Base-by-base conservation (phyloP, 768 basidiomycete species). In the Hirschioporus abietinus region DNA sequence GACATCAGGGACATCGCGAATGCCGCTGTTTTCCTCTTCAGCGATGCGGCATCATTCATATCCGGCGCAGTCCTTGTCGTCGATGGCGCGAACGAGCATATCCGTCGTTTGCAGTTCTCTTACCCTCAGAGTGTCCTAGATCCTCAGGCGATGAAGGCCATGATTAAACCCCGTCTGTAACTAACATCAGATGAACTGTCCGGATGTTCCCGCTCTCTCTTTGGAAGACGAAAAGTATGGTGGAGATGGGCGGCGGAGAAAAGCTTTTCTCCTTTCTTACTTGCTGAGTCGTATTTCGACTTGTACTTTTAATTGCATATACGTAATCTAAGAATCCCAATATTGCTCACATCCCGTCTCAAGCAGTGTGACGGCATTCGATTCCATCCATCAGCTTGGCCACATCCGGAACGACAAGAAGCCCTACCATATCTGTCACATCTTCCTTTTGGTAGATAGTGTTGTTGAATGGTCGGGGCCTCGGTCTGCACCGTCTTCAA, bases 1-100 rank as follows among this genome's bases (percentile, higher is more conserved):
- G 75, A 83, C 61, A 72, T 87, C 65, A 76, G 82, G 42, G 92
- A 95, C 70, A 78, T 91, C 66, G 91, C 84, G 6, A 89, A 89
- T 72, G 84, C 87, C 24, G 80, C 91, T 0, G 79, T 92, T 2
- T 96, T 93, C 77, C 80, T 96, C 58, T 93, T 95, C 79, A 93
- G 92, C 71, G 84, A 86, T 63, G 92, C 90, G 3, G 92, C 91
- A 15, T 78, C 85, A 7, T 92, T 84, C 74, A 85, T 95, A 66
- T 89, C 89, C 0, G 92, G 92, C 3, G 89, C 90, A 70, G 77
- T 90, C n/a, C 74, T 93, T 36, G 82, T 84, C 27, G 88, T 92
- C 26, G 90, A 92, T 70, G 91, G 91, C 58, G 89, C 82, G 10
- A 71, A 65, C 52, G 85, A 88, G 73, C 85, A 89, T 71, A 60